phyloP scores from a whole-genome alignment of 495 filamentous ascomycete species.

The Daldinia concentrica region DNA sequence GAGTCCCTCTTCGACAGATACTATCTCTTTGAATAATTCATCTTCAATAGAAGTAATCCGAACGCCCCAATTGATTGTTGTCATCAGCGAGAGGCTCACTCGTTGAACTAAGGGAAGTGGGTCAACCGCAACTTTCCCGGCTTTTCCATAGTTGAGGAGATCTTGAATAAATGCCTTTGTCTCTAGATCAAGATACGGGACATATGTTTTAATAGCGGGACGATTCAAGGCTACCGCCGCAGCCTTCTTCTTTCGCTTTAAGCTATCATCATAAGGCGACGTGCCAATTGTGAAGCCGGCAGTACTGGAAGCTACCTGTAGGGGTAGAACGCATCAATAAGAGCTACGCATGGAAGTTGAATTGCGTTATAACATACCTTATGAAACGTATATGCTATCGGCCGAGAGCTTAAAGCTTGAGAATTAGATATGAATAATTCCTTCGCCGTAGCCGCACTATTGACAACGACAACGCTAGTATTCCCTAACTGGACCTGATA shows the following conservation, averaged over 20 bases:
- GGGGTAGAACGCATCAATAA: slow-evolving; percentile 8
- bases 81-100: slow-evolving; percentile 63
- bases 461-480: slow-evolving; percentile 68
- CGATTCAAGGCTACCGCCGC: slow-evolving; percentile 70
- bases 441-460: slow-evolving; percentile 65
- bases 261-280: slow-evolving; percentile 67
- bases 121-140: slow-evolving; percentile 62
- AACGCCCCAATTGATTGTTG: slow-evolving; percentile 72
- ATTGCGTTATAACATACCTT: slow-evolving; percentile 52
- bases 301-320: slow-evolving; percentile 67
- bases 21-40: slow-evolving; percentile 68
- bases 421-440: slow-evolving; percentile 65
- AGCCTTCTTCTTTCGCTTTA: slow-evolving; percentile 71
- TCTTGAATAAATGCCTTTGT: slow-evolving; percentile 68
- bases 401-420: slow-evolving; percentile 65
- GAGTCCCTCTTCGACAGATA: slow-evolving; percentile 68
- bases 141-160: slow-evolving; percentile 62
- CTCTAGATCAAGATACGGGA: slow-evolving; percentile 69
- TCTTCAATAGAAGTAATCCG: slow-evolving; percentile 67
- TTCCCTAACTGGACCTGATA: slow-evolving; percentile 74
- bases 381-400: slow-evolving; percentile 72
- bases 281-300: slow-evolving; percentile 74
- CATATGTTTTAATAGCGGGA: slow-evolving; percentile 67
- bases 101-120: slow-evolving; percentile 70
- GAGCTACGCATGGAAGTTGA: too few species aligned